These are phyloP conservation scores for Alloteropsis angusta DNA, from an alignment of 202 grass and related monocot genomes.

Conservation along the genomic window DNA sequence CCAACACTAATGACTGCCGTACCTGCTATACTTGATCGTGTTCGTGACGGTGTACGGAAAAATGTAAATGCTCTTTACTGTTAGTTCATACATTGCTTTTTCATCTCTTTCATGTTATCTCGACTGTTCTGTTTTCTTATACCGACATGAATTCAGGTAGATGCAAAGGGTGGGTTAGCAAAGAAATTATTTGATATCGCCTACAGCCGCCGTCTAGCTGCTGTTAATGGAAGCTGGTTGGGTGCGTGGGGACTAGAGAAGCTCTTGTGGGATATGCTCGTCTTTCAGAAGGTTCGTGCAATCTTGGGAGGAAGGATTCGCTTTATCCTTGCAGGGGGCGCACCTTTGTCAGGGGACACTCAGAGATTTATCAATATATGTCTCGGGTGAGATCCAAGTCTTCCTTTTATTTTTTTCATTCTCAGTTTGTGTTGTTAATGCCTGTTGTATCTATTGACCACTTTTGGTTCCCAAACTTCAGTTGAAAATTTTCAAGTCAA, in stretches of 20 bases:
- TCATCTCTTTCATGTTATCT: background rate
- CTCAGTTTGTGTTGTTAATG: background rate
- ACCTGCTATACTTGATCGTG: conserved; percentile 94
- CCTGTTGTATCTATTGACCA: background rate
- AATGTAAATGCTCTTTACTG: conserved; percentile 59
- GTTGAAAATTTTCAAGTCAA: background rate
- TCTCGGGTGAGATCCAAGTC: conserved; percentile 59
- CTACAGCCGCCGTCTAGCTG: conserved; percentile 70
- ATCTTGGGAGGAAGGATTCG: conserved; percentile 77
- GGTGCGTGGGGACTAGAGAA: conserved; percentile 92
- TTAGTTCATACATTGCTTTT: no score
- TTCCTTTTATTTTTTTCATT: background rate
- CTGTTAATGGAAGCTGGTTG: conserved; percentile 94
- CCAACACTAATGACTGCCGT: conserved; percentile 88
- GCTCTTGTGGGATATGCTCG: conserved; percentile 76
- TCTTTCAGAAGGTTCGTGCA: conserved; percentile 69
- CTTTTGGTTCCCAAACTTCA: background rate
- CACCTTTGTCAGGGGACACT: conserved; percentile 74
- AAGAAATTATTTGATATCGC: conserved; percentile 84
- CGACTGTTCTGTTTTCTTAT: background rate
- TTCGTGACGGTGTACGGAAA: conserved; percentile 85
- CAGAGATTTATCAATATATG: conserved; percentile 99
- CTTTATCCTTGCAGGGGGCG: conserved; percentile 80
- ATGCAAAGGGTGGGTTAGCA: conserved; percentile 70
- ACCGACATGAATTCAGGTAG: conserved; percentile 49